Conservation (phyloP, 2,329 filamentous ascomycete genomes). For the Mycosphaerella arachidis region DNA sequence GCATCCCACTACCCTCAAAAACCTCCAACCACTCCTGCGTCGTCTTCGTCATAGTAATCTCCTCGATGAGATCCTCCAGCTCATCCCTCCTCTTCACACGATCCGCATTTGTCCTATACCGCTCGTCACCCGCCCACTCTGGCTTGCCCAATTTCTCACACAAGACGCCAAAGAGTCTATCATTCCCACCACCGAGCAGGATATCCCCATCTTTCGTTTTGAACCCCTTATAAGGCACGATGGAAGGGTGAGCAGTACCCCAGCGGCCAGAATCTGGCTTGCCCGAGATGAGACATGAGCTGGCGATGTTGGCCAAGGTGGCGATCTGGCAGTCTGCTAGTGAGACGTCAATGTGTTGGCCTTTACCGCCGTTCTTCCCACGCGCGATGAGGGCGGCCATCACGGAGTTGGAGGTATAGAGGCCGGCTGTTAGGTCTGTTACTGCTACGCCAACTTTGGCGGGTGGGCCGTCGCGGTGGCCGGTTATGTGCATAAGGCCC, state of each 20-base stretch:
- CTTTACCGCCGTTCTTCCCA: conserved; percentile 62
- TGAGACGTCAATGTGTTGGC: conserved; percentile 88
- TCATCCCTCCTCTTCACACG: conserved; percentile 66
- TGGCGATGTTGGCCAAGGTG: conserved; percentile 91
- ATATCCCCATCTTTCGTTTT: conserved; percentile 60
- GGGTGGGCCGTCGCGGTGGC: conserved; percentile 77
- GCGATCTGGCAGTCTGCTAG: conserved; percentile 94
- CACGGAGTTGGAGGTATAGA: conserved; percentile 93
- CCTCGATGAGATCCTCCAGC: conserved; percentile 75
- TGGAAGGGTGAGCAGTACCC: conserved; percentile 97
- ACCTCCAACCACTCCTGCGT: conserved; percentile 83
- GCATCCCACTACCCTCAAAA: conserved; percentile 87
- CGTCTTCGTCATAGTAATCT: conserved; percentile 67
- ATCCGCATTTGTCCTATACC: conserved; percentile 56
- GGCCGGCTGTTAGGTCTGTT: conserved; percentile 87
- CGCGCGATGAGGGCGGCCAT: conserved; percentile 86
- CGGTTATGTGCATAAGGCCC: conserved; percentile 97
- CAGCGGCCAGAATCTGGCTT: conserved; percentile 83
- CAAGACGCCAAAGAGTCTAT: conserved; percentile 57
- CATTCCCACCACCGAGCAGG: conserved; percentile 61
- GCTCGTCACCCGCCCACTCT: conserved; percentile 54
- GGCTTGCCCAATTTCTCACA: conserved; percentile 54
- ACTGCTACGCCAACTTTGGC: conserved; percentile 98
- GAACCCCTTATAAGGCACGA: conserved; percentile 90
- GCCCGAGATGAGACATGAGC: conserved; percentile 82